Conservation (phyloP, 805 yeast species). For the Tetrapisispora arboricola region DNA sequence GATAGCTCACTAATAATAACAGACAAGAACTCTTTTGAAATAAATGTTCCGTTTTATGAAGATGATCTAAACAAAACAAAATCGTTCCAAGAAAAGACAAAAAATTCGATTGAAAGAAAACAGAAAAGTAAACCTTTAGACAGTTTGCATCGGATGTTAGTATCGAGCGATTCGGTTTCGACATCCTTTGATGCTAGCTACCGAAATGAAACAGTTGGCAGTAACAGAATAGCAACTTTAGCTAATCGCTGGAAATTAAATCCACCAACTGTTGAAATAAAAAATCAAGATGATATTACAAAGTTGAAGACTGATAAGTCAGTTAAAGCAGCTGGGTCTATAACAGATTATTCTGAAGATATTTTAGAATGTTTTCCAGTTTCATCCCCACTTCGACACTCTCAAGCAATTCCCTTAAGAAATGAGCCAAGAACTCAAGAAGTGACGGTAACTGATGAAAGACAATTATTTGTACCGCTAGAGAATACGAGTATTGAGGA, state of each 20-base stretch:
- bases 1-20: not conserved
- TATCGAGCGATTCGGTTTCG: not conserved
- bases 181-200: not conserved
- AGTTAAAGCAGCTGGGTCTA: not conserved
- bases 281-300: not conserved
- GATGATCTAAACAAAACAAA: constrained; percentile 10
- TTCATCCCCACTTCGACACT: constrained; percentile 9
- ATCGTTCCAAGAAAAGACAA: not conserved
- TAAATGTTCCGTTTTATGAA: constrained; percentile 16
- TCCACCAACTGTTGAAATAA: not conserved
- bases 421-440: too few relatives aligned
- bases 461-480: not conserved
- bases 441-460: not conserved
- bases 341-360: constrained; percentile 4
- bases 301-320: not conserved
- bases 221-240: not conserved
- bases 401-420: not conserved
- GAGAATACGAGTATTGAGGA: not conserved
- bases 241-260: not conserved
- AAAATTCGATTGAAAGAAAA: not conserved
- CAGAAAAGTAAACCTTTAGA: not conserved
- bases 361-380: constrained; percentile 7
- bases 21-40: constrained; percentile 12
- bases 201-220: too few relatives aligned
- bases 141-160: not conserved